A percentile compares a stretch with the other conserved stretches of the same genome.
Evolutionary conservation across 1,284 basidiomycete species (phyloP).

Genomic region (Ustilago nuda): DNA sequence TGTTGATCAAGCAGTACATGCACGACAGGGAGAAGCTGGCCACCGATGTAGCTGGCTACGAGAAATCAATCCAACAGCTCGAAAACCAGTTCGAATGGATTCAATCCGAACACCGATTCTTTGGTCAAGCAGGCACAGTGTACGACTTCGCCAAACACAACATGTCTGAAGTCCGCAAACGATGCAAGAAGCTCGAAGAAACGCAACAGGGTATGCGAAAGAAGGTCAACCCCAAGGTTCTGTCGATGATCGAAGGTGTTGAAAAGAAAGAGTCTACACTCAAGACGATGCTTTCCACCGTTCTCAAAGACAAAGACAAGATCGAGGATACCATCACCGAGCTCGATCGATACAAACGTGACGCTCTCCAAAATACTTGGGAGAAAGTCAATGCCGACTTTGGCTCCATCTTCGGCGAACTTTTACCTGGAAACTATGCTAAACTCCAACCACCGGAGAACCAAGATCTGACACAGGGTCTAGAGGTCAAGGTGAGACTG

Average conservation of each 20-base stretch:
- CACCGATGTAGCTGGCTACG: constrained; percentile 70
- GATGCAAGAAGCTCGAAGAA: constrained; percentile 81
- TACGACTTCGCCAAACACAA: constrained; percentile 87
- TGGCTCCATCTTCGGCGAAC: constrained; percentile 93
- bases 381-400: constrained; percentile 93
- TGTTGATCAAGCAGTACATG: constrained; percentile 75
- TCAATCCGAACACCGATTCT: constrained; percentile 79
- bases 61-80: constrained; percentile 71
- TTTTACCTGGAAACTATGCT: constrained; percentile 95
- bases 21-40: constrained; percentile 73
- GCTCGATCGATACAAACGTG: constrained; percentile 92
- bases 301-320: constrained; percentile 93
- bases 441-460: constrained; percentile 94
- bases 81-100: constrained; percentile 93
- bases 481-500: constrained; percentile 96
- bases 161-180: constrained; percentile 76
- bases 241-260: constrained; percentile 96
- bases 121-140: constrained; percentile 82
- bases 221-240: constrained; percentile 93
- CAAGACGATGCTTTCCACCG: constrained; percentile 88
- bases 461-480: constrained; percentile 89
- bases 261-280: constrained; percentile 91
- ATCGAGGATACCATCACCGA: constrained; percentile 95
- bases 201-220: constrained; percentile 89
- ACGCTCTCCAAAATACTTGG: constrained; percentile 94